phyloP scores from a whole-genome alignment of 495 filamentous ascomycete genomes.

The Penicillium cataractarum region DNA sequence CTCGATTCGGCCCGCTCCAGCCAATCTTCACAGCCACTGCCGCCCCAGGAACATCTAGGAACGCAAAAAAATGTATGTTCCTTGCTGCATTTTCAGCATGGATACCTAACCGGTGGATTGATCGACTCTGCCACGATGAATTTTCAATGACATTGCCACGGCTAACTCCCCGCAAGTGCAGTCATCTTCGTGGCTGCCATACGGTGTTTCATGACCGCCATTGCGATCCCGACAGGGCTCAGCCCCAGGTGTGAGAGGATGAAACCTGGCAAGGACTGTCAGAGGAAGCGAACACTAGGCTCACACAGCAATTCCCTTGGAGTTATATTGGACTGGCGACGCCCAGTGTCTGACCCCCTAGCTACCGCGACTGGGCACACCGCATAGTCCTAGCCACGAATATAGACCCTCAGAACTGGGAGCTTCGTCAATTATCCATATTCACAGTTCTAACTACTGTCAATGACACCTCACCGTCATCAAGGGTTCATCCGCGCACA shows the following conservation, averaged over 20 bases:
- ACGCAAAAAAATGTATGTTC: background rate
- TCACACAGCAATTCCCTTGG: background rate
- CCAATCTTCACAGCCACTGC: background rate
- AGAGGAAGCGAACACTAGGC: background rate
- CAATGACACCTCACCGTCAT: slow-evolving; percentile 1
- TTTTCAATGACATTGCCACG: slow-evolving; percentile 1
- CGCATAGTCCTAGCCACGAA: slow-evolving; percentile 1
- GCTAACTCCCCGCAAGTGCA: background rate
- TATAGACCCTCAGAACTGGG: background rate
- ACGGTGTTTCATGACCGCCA: slow-evolving; percentile 4
- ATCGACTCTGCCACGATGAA: slow-evolving; percentile 14
- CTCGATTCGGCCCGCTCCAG: slow-evolving; percentile 5
- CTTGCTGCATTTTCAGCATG: background rate
- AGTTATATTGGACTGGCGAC: background rate
- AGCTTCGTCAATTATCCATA: background rate
- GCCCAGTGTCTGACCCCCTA: background rate
- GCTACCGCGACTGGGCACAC: background rate
- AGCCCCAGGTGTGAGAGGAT: background rate
- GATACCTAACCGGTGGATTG: slow-evolving; percentile 5
- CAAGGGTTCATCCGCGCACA: background rate
- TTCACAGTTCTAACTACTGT: too few species aligned
- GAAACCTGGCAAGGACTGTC: background rate
- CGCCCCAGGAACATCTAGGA: slow-evolving; percentile 2
- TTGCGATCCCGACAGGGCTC: slow-evolving; percentile 13
- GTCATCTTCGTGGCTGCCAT: background rate